Base-by-base conservation (phyloP, 306 rosid species). In the Fragaria iinumae region DNA sequence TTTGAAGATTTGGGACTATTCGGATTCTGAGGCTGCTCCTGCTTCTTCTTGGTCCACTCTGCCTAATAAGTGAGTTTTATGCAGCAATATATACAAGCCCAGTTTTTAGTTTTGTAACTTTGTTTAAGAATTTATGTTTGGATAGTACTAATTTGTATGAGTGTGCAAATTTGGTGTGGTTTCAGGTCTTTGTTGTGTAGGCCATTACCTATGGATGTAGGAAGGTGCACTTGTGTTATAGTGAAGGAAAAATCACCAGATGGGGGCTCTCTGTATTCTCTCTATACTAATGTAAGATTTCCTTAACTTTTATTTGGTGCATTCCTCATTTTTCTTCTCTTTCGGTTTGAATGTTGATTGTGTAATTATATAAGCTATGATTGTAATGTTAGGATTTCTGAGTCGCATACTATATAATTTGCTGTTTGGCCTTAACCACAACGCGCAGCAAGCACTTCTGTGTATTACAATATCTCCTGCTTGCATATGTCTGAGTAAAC, bases 41-140 rank as follows among this genome's bases (percentile, higher is more conserved):
- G 97, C 98, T 86, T 94, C 98, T 0, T 92, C 98, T 56, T 94
- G 98, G 98, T 85, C 96, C n/a, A 89, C 95, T 13, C 77, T 94
- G 76, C 96, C 98, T 2, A 92, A 90, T 69, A 90, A 84, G 96
- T 91, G 32, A 75, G 80, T 73, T 20, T 11, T 45, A 49, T 55
- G 0, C 4, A 6, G 18, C 29, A 18, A 9, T 13, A 1, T 14
- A n/a, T 17, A 52, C 9, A 17, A 16, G 0, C n/a, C 20, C 4
- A 11, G 41, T 50, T 69, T 13, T 8, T 76, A 36, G 29, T 4
- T 27, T n/a, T 41, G 11, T 41, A 41, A 7, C 44, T 41, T 41
- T 8, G 44, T 41, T 6, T 41, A 41, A 41, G 44, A 41, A 41
- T 41, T 6, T 41, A 7, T 41, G 6, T 41, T 41, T 41, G 44